Evolutionary conservation across 805 yeast genomes (phyloP).

Genomic region (Saccharomyces cerevisiae): DNA sequence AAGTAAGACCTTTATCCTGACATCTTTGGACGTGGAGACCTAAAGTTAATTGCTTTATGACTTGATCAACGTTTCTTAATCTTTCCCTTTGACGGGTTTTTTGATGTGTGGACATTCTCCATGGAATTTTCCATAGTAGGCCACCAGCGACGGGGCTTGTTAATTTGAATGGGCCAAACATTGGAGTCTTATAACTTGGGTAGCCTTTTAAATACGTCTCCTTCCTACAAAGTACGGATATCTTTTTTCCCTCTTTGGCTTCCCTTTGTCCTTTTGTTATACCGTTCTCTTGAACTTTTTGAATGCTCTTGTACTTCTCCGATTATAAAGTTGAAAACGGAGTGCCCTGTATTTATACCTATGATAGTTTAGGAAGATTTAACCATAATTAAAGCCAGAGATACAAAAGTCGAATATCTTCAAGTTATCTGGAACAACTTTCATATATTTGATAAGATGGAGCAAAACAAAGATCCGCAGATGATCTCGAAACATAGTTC

Average conservation of each 20-base stretch:
- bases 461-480: slow-evolving; percentile 7
- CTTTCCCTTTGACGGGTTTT: slow-evolving; percentile 80
- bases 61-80: slow-evolving; percentile 72
- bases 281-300: neutral
- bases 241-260: neutral
- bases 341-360: neutral
- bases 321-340: neutral
- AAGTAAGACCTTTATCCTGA: slow-evolving; percentile 16
- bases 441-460: neutral
- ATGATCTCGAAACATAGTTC: slow-evolving; percentile 18
- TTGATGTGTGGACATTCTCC: slow-evolving; percentile 71
- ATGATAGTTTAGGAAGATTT: neutral
- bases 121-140: slow-evolving; percentile 53
- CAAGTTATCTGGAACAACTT: neutral
- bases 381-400: neutral
- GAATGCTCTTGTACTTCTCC: neutral
- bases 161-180: slow-evolving; percentile 30
- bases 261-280: neutral
- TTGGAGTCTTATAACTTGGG: slow-evolving; percentile 1
- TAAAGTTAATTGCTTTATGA: slow-evolving; percentile 41
- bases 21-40: slow-evolving; percentile 26
- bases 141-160: slow-evolving; percentile 27
- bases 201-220: neutral
- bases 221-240: neutral
- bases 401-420: neutral